Base-by-base conservation (phyloP, 345 rosid species). In the Pistacia vera region DNA sequence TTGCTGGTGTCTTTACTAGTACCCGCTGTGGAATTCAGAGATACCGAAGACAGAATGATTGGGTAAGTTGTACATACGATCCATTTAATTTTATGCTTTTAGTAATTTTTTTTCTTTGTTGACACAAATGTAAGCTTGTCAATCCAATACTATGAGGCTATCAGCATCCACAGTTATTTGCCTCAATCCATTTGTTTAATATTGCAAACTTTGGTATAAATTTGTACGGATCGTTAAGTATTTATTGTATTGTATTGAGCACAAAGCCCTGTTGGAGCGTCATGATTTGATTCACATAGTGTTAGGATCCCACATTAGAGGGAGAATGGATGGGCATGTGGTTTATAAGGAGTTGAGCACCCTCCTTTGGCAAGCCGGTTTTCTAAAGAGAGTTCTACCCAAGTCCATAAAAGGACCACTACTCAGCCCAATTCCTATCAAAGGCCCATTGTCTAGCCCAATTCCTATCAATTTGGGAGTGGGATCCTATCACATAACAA, bases 11-110 rank as follows among this genome's bases (percentile, higher is more conserved):
- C 77, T 90, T 89, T 72, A 75, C 89, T 18, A 22, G 73, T 66
- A 87, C 97, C 12, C 88, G 80, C 7, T 93, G 98, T 81, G 92
- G 88, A 66, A 80, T 91, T 80, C 91, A 89, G 74, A 81, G 82
- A 81, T 90, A 88, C 65, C 86, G 95, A 68, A 82, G 86, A 77
- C 82, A 75, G 82, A 85, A 83, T 75, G 98, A 95, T 78, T 88
- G 88, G 95, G 98, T 93, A 76, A 86, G 93, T 86, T 52, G 71
- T 74, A 54, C 60, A 28, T 48, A 12, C 57, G 58, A 38, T 38
- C 66, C 54, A 57, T 38, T 13, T 5, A 7, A 6, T 30, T n/a
- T 59, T 2, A 8, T 52, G 59, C 71, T 70, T 66, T 55, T 58
- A 35, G 55, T 38, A 33, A 18, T 8, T 51, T n/a, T 4, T 64